Conservation (phyloP, 441 rosid genomes). For the Eruca vesicaria region DNA sequence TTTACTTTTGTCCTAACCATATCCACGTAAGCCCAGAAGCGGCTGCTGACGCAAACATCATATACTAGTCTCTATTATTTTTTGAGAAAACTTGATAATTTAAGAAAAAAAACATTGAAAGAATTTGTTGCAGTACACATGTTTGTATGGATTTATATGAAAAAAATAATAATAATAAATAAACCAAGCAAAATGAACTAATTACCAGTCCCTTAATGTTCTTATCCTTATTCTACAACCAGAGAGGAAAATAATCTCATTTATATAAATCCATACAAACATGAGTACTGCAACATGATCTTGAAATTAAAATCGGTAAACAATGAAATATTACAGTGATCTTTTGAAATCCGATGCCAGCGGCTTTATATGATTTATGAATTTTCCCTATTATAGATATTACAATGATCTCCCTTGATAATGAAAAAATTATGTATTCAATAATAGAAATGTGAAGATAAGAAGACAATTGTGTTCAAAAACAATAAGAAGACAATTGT, state of each 20-base stretch:
- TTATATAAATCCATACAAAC: too few relatives aligned
- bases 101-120: not conserved
- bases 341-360: too few relatives aligned
- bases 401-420: slow-evolving; percentile 14
- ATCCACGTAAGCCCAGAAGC: slow-evolving; percentile 36
- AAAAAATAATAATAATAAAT: too few relatives aligned
- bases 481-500: slow-evolving; percentile 16
- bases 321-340: too few relatives aligned
- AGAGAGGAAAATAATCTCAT: too few relatives aligned
- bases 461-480: slow-evolving; percentile 1
- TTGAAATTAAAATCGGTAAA: not conserved
- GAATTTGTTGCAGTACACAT: not conserved
- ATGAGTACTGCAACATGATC: too few relatives aligned
- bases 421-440: slow-evolving; percentile 11
- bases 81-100: not conserved
- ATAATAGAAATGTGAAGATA: slow-evolving; percentile 9
- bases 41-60: slow-evolving; percentile 34
- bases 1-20: slow-evolving; percentile 37
- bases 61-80: not conserved
- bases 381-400: not conserved
- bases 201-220: too few relatives aligned
- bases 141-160: too few relatives aligned
- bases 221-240: too few relatives aligned
- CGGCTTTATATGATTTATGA: slow-evolving; percentile 15
- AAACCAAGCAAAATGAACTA: too few relatives aligned